Evolutionary conservation across 2,329 filamentous ascomycete genomes (phyloP), one percentile per base, ranked within the genome.

Genomic region (Exophiala bonariae): DNA sequence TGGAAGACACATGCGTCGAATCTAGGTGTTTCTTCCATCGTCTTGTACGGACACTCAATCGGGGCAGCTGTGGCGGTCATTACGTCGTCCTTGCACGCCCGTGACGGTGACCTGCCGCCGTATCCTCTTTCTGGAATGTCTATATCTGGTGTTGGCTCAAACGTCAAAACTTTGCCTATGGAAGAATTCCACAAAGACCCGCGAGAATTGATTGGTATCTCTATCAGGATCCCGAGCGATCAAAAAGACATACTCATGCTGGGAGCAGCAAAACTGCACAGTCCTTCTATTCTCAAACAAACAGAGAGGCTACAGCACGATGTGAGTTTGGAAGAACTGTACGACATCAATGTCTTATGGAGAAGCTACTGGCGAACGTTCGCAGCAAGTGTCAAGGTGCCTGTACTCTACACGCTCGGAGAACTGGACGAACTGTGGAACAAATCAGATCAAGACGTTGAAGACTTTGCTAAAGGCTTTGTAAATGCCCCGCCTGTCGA

Each of bases 311-410:
- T 26, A 16, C 9, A 33, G 13, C 13, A 11, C 14, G 9, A 11
- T 18, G 34, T 28, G 3, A 18, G 35, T 7, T 22, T 31, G 7
- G 28, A 19, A 9, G 44, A 47, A 28, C 14, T 41, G 11, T 47
- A 41, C 36, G 44, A 47, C 28, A 40, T 40, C 14, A 40, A 40
- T 9, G 33, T 39, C 13, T 36, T 32, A 16, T 47, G 44, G 44
- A 20, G 23, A 18, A 47, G n/a, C 10, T 47, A 47, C n/a, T 47
- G 36, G 35, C 10, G 10, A 23, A 26, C 14, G 9, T 47, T 41
- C 18, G 44, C 44, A 16, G 6, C 8, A 17, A 20, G 32, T 8
- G 23, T 47, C 22, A 36, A 10, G 10, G 44, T 47, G 11, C 44
- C 22, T n/a, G 35, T 40, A 11, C 31, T 41, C 13, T 47, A 47